Evolutionary conservation across 805 yeast genomes (phyloP), one percentile per base, ranked within the genome.

Genomic region (Candida stauntonica): DNA sequence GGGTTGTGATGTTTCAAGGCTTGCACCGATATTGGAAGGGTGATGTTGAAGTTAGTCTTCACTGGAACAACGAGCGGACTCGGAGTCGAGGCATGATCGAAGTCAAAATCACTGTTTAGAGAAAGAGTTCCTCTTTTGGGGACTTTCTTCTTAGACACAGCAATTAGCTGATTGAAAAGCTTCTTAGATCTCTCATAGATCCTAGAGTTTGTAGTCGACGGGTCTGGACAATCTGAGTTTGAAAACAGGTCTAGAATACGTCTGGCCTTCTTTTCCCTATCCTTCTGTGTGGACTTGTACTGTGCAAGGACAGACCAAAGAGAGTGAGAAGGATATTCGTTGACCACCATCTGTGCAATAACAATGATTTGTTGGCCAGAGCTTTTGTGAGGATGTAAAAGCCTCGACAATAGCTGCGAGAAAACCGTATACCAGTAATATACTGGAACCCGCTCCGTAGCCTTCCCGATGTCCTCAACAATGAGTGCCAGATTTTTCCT

Each of bases 281-380:
- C 69, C 11, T 59, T 45, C 18, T 70, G 68, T 2, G 63, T 66
- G 0, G 95, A 86, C 38, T 80, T 78, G 4, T 71, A 64, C 46
- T 86, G 81, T 0, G 91, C 81, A 28, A 84, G 65, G 1, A 86
- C 77, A 9, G 82, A 77, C 94, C 97, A 93, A n/a, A 93, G 64
- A 16, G 89, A 77, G 44, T 86, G 91, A 14, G 76, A 73, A 0
- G 97, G 96, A 56, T 87, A 93, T 17, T 73, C 67, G 21, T 63
- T 61, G 0, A 82, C 68, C 11, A 91, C 69, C 12, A 67, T 62
- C 12, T 73, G 63, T 9, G 89, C 64, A 17, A 91, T 74, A n/a
- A 65, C 61, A 36, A 72, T 60, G 13, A 93, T 67, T 16, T 79
- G 60, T 2, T 68, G 70, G 20, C 70, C 73, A 0, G 93, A 78